Evolutionary conservation across 2,329 filamentous ascomycete species (phyloP), one percentile per base, ranked within the genome.

Genomic region (Didymosphaeria variabile): DNA sequence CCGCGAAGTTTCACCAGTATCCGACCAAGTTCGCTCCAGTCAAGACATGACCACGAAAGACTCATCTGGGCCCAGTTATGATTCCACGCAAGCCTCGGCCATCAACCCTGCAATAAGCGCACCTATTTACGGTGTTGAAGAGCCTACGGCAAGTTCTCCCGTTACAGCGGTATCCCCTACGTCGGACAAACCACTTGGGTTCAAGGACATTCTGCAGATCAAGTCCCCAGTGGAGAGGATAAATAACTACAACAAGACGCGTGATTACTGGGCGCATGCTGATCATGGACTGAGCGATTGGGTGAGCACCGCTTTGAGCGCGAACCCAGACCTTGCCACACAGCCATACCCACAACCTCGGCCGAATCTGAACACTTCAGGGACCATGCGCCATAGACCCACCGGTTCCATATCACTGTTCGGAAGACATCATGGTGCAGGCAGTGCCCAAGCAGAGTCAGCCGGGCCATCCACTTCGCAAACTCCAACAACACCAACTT

Each of bases 131-230:
- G 34, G 45, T 19, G 15, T 21, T n/a, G 67, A 69, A 23, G 72
- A 71, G 9, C 46, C 64, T 38, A 54, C 60, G 19, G 32, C 55
- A 3, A 72, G 58, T 29, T 75, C 71, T n/a, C 68, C 72, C 26
- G 67, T 62, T 34, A 53, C 60, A 26, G 32, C 55, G 2, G 71
- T 57, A 21, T 76, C 71, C 15, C 69, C 74, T 23, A 67, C 65
- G 5, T 65, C 68, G 13, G 71, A 69, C 44, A 77, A 77, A 55
- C 72, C 66, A 86, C 40, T 83, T 86, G 65, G 82, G 1, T 94
- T 96, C 78, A 87, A 89, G 54, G 91, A 97, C 60, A 97, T 97
- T 62, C 84, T 93, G 69, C 87, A 86, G 9, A 83, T 95, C 53
- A 83, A 86, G 17, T 87, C 86, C 1, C 78, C 88, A 0, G 77